Conservation (phyloP, 345 rosid genomes). For the Citrus reticulata region DNA sequence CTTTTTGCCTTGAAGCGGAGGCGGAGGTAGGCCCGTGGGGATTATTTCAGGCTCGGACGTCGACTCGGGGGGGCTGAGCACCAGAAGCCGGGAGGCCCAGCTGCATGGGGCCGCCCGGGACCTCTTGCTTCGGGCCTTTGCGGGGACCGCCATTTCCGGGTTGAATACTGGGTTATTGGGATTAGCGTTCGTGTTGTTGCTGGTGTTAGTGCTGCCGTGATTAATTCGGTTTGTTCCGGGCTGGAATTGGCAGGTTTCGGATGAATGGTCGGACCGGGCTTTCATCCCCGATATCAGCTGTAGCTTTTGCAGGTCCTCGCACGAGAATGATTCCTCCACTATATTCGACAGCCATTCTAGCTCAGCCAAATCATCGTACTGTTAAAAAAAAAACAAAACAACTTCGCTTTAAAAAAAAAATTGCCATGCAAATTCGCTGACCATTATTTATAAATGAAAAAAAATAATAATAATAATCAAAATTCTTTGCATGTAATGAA, state of each 20-base stretch:
- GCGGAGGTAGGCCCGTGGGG: slow-evolving; percentile 6
- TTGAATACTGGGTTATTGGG: slow-evolving; percentile 39
- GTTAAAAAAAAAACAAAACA: not conserved
- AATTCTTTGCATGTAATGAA: slow-evolving; percentile 6
- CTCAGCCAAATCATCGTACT: slow-evolving; percentile 95
- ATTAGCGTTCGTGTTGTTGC: not conserved
- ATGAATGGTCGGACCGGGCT: slow-evolving; percentile 46
- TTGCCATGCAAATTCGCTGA: slow-evolving; percentile 9
- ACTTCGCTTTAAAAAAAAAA: slow-evolving; percentile 1
- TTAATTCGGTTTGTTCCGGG: slow-evolving; percentile 5
- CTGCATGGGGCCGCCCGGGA: slow-evolving; percentile 76
- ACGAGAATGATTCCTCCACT: slow-evolving; percentile 92
- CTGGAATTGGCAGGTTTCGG: slow-evolving; percentile 37
- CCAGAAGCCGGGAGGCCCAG: slow-evolving; percentile 82
- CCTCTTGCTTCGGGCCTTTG: slow-evolving; percentile 94
- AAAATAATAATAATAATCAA: too few species aligned
- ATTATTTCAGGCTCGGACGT: slow-evolving; percentile 28
- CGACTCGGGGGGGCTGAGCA: slow-evolving; percentile 38
- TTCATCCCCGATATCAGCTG: slow-evolving; percentile 76
- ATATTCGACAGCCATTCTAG: slow-evolving; percentile 95
- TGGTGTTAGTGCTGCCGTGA: not conserved
- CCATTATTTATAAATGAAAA: not conserved
- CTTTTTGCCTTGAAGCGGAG: slow-evolving; percentile 27
- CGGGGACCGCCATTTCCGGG: slow-evolving; percentile 74
- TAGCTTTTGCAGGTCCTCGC: slow-evolving; percentile 79